Conservation (phyloP, 352 stramenopile genomes). For the Thalassiosira livingstoniorum region DNA sequence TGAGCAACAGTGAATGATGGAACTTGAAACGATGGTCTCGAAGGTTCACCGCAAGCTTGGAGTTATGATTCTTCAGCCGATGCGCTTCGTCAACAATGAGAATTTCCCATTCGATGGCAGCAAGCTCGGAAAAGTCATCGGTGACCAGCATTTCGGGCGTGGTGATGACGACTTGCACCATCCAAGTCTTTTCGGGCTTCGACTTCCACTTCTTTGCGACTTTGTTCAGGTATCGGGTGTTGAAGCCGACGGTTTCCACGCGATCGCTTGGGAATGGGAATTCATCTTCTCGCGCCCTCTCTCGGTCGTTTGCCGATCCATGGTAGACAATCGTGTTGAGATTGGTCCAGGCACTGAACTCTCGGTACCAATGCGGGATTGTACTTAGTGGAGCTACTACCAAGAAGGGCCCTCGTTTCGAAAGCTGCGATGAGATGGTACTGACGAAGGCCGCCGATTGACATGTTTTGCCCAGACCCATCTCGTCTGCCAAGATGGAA, state of each 20-base stretch:
- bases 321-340: conserved; percentile 99
- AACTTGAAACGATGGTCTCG: conserved; percentile 83
- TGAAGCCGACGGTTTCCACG: conserved; percentile 61
- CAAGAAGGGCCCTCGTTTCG: conserved; percentile 96
- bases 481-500: conserved; percentile 95
- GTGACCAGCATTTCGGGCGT: conserved; percentile 97
- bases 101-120: conserved; percentile 94
- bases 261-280: conserved; percentile 92
- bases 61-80: conserved; percentile 96
- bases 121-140: conserved; percentile 89
- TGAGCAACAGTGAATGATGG: conserved; percentile 91
- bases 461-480: conserved; percentile 91
- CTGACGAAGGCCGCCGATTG: conserved; percentile 97
- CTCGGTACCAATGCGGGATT: conserved; percentile 97
- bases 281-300: conserved; percentile 95
- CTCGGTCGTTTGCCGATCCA: conserved; percentile 92
- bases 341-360: conserved; percentile 98
- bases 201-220: conserved; percentile 59
- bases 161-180: conserved; percentile 96
- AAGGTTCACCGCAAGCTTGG: conserved; percentile 82
- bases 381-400: conserved; percentile 90
- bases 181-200: conserved; percentile 85
- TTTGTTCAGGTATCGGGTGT: conserved; percentile 80
- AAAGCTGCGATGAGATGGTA: conserved; percentile 91
- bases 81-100: conserved; percentile 98